Percentiles rank a stretch among this genome's conserved stretches.
Conservation (phyloP, 345 rosid species). For the Dovyalis caffra region DNA sequence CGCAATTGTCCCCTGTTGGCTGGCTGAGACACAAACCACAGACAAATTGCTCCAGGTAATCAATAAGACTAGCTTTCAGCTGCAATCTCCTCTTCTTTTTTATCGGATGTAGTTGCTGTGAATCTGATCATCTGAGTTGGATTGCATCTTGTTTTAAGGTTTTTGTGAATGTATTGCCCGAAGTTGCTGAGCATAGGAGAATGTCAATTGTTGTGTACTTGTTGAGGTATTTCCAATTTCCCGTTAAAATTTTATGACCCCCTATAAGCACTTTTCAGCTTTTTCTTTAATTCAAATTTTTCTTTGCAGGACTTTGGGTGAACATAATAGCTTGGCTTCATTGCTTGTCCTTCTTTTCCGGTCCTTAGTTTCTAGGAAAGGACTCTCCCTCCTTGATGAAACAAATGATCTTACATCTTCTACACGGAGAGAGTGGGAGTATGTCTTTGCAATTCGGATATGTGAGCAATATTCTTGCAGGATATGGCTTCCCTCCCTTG, state of each 20-base stretch:
- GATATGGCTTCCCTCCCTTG: slow-evolving; percentile 86
- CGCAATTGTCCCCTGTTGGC: slow-evolving; percentile 79
- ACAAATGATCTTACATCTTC: slow-evolving; percentile 26
- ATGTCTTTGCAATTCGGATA: slow-evolving; percentile 68
- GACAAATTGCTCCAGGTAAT: slow-evolving; percentile 76
- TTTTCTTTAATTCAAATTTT: slow-evolving; percentile 6
- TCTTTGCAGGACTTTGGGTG: slow-evolving; percentile 77
- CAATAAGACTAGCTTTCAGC: background rate
- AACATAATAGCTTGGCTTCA: slow-evolving; percentile 68
- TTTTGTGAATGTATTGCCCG: slow-evolving; percentile 77
- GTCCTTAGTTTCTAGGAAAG: slow-evolving; percentile 59
- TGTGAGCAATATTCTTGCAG: slow-evolving; percentile 71
- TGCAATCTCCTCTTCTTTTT: background rate
- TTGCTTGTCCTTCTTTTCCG: slow-evolving; percentile 70
- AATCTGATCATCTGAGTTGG: background rate
- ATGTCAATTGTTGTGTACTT: slow-evolving; percentile 59
- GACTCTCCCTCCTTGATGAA: slow-evolving; percentile 33
- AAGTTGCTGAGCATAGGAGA: slow-evolving; percentile 75
- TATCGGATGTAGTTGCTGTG: background rate
- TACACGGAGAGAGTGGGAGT: slow-evolving; percentile 73
- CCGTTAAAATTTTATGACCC: slow-evolving; percentile 3
- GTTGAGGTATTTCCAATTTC: slow-evolving; percentile 55
- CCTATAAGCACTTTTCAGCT: slow-evolving; percentile 8
- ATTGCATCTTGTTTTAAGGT: slow-evolving; percentile 40
- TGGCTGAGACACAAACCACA: slow-evolving; percentile 48